Conservation (phyloP, 2,329 filamentous ascomycete species). For the Fusarium subtropicale region DNA sequence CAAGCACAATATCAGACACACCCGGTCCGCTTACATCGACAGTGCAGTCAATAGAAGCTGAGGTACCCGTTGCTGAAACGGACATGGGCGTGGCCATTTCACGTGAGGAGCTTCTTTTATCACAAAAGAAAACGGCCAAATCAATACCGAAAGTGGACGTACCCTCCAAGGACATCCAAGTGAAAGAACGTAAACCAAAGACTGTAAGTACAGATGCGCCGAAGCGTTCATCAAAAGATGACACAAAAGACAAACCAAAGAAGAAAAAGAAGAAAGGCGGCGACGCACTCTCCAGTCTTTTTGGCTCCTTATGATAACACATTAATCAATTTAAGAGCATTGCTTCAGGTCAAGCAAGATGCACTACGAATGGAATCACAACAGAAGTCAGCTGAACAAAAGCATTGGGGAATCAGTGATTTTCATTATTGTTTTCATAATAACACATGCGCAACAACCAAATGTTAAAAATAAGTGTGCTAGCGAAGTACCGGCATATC, state of each 20-base stretch:
- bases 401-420: conserved; percentile 29
- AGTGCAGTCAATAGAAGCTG: background rate
- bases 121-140: conserved; percentile 14
- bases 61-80: conserved; percentile 1
- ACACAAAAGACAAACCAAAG: conserved; percentile 57
- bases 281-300: conserved; percentile 80
- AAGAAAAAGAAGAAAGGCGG: conserved; percentile 68
- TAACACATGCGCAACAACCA: conserved; percentile 42
- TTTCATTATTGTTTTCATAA: conserved; percentile 43
- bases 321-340: background rate
- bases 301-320: conserved; percentile 63
- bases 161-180: background rate
- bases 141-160: conserved; percentile 5
- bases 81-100: conserved; percentile 50
- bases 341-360: background rate
- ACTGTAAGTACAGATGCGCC: conserved; percentile 8
- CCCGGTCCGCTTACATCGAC: background rate
- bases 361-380: background rate
- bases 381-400: background rate
- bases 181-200: conserved; percentile 20
- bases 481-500: conserved; percentile 30
- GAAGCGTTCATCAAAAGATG: conserved; percentile 51
- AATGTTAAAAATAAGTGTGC: conserved; percentile 34
- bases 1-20: background rate
- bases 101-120: conserved; percentile 34